Evolutionary conservation across 2,329 filamentous ascomycete species (phyloP).

Genomic region (Aureobasidium zeae): DNA sequence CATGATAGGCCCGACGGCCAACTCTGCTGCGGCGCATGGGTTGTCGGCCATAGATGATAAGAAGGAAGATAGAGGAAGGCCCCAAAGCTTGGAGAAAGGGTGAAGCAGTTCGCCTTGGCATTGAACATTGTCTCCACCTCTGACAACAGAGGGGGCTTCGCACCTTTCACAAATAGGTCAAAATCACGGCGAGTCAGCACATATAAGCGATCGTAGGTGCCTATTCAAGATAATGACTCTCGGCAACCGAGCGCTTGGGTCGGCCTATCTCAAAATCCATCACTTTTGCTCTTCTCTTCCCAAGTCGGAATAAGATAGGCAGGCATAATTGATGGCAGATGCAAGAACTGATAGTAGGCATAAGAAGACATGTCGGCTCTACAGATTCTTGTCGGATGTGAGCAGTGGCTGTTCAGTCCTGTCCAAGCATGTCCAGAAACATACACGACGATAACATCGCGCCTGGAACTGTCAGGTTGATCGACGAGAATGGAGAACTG

Average conservation of each 20-base stretch:
- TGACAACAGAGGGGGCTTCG: too few species aligned
- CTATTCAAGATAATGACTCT: too few species aligned
- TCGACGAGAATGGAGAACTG: constrained; percentile 33
- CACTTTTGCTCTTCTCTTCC: too few species aligned
- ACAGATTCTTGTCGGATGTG: not conserved
- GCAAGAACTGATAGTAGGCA: not conserved
- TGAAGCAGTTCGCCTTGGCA: not conserved
- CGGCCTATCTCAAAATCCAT: too few species aligned
- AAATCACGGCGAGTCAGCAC: too few species aligned
- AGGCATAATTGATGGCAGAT: too few species aligned
- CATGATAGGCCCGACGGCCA: constrained; percentile 7
- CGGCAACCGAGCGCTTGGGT: too few species aligned
- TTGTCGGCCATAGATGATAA: not conserved
- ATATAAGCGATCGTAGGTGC: too few species aligned
- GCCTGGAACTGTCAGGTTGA: constrained; percentile 36
- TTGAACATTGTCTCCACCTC: too few species aligned
- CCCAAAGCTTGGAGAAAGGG: not conserved
- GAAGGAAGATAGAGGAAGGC: constrained; percentile 3
- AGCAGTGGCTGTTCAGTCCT: not conserved
- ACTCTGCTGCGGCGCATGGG: not conserved
- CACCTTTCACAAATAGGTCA: too few species aligned
- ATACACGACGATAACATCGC: constrained; percentile 2
- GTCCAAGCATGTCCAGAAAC: not conserved
- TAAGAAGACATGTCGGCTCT: not conserved
- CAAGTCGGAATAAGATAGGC: too few species aligned